phyloP scores from a whole-genome alignment of 2,329 filamentous ascomycete genomes.

The Scedosporium boydii region DNA sequence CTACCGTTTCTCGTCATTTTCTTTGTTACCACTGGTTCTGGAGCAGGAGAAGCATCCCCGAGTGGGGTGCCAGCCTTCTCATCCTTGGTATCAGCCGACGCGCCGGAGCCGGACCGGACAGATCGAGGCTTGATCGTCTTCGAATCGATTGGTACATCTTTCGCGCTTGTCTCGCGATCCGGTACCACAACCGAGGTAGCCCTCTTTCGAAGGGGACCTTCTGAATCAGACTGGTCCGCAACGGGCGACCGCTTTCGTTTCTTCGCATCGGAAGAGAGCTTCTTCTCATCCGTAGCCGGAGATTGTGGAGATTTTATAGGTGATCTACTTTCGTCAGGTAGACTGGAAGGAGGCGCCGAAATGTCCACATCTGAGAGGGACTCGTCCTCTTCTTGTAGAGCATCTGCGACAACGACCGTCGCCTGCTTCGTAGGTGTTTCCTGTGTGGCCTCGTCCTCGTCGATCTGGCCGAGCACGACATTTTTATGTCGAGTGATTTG shows the following conservation, averaged over 20 bases:
- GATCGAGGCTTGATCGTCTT: not conserved
- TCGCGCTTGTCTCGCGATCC: slow-evolving; percentile 21
- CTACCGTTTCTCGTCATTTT: slow-evolving; percentile 32
- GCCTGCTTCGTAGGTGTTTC: slow-evolving; percentile 61
- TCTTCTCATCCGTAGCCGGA: slow-evolving; percentile 11
- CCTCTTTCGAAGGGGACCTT: slow-evolving; percentile 44
- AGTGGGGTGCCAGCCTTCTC: slow-evolving; percentile 18
- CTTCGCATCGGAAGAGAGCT: slow-evolving; percentile 11
- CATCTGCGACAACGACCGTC: slow-evolving; percentile 24
- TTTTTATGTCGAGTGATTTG: slow-evolving; percentile 54
- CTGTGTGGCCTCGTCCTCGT: slow-evolving; percentile 46
- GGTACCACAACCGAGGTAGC: slow-evolving; percentile 34
- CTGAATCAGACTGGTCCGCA: slow-evolving; percentile 32
- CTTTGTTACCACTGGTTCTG: slow-evolving; percentile 24
- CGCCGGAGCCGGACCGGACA: slow-evolving; percentile 11
- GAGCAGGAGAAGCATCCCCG: slow-evolving; percentile 22
- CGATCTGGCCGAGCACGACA: slow-evolving; percentile 48
- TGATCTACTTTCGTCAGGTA: slow-evolving; percentile 25
- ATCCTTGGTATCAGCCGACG: slow-evolving; percentile 16
- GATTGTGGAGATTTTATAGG: slow-evolving; percentile 21
- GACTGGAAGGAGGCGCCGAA: slow-evolving; percentile 26
- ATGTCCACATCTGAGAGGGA: slow-evolving; percentile 30
- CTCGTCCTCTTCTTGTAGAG: slow-evolving; percentile 28
- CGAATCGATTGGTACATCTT: slow-evolving; percentile 12
- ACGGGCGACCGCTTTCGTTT: slow-evolving; percentile 42